Evolutionary conservation across 2,329 filamentous ascomycete species (phyloP).

Genomic region (Venturia asperata): DNA sequence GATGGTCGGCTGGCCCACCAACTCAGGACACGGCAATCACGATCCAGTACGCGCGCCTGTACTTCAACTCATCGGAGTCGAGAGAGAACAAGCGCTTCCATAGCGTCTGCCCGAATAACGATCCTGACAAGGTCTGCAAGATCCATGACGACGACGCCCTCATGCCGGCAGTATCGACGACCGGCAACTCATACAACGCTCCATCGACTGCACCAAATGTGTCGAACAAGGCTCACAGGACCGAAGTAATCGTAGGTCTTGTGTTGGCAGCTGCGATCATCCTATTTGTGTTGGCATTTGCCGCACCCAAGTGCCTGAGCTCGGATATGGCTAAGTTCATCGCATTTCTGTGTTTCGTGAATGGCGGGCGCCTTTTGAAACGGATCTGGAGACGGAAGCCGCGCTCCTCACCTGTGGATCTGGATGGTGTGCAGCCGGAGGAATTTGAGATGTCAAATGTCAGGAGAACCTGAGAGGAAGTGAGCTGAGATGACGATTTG

Average conservation of each 20-base stretch:
- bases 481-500: not conserved
- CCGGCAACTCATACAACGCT: not conserved
- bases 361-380: too few relatives aligned
- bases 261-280: not conserved
- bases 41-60: slow-evolving; percentile 66
- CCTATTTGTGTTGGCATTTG: not conserved
- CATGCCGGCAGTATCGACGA: not conserved
- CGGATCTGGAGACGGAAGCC: too few relatives aligned
- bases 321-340: too few relatives aligned
- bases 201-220: not conserved
- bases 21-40: slow-evolving; percentile 53
- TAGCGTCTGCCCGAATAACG: not conserved
- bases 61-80: slow-evolving; percentile 60
- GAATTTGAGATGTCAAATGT: too few relatives aligned
- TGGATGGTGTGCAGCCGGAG: too few relatives aligned
- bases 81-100: not conserved
- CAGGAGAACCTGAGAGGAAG: not conserved
- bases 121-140: slow-evolving; percentile 6
- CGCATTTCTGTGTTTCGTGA: too few relatives aligned
- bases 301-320: too few relatives aligned
- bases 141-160: not conserved
- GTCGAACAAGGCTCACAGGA: not conserved
- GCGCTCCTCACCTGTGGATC: too few relatives aligned
- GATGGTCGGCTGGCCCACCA: slow-evolving; percentile 68
- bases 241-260: not conserved